Conservation (phyloP, 2,329 filamentous ascomycete genomes). For the Nannizzia gypsea region DNA sequence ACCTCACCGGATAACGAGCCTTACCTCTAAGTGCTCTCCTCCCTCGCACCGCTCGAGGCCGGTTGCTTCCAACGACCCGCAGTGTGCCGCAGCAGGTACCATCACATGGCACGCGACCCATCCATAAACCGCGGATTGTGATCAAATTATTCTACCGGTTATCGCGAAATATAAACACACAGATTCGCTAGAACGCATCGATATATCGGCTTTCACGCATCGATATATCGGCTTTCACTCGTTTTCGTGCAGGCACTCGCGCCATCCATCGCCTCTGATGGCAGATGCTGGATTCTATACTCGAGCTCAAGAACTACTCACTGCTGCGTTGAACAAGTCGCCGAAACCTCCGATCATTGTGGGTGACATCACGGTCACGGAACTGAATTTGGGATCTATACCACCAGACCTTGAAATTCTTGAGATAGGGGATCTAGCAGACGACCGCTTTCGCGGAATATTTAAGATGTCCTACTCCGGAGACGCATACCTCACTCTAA, state of each 20-base stretch:
- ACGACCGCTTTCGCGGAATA: constrained; percentile 92
- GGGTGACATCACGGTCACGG: constrained; percentile 96
- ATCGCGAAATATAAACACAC: not conserved
- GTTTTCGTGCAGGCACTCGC: not conserved
- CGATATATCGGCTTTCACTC: not conserved
- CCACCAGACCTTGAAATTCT: constrained; percentile 93
- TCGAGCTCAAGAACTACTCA: constrained; percentile 86
- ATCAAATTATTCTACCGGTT: not conserved
- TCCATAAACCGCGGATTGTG: not conserved
- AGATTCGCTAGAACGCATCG: not conserved
- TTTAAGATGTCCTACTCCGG: constrained; percentile 99
- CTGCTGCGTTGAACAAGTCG: constrained; percentile 89
- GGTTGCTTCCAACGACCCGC: not conserved
- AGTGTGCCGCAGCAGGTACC: not conserved
- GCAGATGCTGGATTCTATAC: constrained; percentile 86
- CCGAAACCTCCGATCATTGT: constrained; percentile 98
- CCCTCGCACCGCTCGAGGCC: not conserved
- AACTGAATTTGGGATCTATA: constrained; percentile 89
- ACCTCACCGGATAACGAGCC: not conserved
- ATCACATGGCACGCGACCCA: constrained; percentile 6
- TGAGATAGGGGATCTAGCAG: constrained; percentile 92
- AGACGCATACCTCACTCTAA: constrained; percentile 87
- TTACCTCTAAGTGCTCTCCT: not conserved
- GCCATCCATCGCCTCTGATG: constrained; percentile 63
- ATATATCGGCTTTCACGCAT: not conserved